Conservation (phyloP, 177 flowering plant species). For the Vitis hybrid region DNA sequence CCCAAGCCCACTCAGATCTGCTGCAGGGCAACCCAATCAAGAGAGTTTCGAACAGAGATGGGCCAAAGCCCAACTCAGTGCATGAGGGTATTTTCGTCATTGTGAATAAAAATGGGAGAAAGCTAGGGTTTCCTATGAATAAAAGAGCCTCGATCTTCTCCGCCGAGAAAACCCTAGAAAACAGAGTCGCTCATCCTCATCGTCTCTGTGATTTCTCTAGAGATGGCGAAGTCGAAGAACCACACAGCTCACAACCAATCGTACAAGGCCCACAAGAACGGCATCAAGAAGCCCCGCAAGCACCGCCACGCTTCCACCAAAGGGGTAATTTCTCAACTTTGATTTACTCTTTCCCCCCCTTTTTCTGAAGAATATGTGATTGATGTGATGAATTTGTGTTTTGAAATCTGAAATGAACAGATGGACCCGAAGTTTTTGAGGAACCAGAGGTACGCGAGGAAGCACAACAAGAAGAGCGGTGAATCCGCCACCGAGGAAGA, state of each 20-base stretch:
- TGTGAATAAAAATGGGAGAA: too few species aligned
- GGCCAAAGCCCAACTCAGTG: too few species aligned
- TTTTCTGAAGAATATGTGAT: background rate
- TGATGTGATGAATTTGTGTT: background rate
- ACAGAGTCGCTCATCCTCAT: background rate
- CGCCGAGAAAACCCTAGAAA: background rate
- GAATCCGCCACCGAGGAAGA: constrained; percentile 46
- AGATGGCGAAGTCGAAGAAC: constrained; percentile 81
- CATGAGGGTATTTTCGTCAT: too few species aligned
- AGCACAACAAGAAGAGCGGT: constrained; percentile 58
- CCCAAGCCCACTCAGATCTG: too few species aligned
- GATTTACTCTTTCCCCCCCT: background rate
- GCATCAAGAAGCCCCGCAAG: constrained; percentile 72
- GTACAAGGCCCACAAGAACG: constrained; percentile 69
- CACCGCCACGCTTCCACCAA: constrained; percentile 70
- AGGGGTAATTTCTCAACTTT: constrained; percentile 34
- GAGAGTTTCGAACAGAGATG: too few species aligned
- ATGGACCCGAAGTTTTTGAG: constrained; percentile 85
- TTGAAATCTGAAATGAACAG: constrained; percentile 17
- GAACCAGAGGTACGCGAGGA: constrained; percentile 86
- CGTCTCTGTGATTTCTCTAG: constrained; percentile 5
- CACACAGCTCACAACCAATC: constrained; percentile 81
- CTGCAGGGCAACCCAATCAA: too few species aligned
- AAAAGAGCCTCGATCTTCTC: background rate
- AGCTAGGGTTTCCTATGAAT: too few species aligned